phyloP scores from a whole-genome alignment of 306 rosid species.

The Purshia tridentata region DNA sequence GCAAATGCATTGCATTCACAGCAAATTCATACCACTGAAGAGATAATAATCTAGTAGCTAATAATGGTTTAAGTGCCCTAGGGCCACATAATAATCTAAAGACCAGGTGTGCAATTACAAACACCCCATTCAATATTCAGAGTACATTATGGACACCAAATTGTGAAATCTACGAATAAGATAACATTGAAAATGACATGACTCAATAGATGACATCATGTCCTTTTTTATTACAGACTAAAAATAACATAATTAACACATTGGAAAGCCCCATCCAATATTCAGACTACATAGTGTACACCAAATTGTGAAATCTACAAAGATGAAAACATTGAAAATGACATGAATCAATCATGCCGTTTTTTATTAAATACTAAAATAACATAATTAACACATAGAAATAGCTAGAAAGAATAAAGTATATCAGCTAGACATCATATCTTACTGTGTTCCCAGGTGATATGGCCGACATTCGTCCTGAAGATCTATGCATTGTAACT shows the following conservation, averaged over 20 bases:
- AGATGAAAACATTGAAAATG: not conserved
- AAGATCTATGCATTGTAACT: slow-evolving; percentile 63
- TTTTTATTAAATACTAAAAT: not conserved
- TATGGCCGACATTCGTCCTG: slow-evolving; percentile 64
- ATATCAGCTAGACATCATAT: slow-evolving; percentile 28
- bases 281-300: not conserved
- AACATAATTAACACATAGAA: slow-evolving; percentile 2
- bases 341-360: not conserved
- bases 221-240: not conserved
- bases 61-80: not conserved
- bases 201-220: not conserved
- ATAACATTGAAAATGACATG: not conserved
- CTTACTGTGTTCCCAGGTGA: slow-evolving; percentile 81
- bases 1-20: slow-evolving; percentile 4
- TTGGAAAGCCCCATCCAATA: not conserved
- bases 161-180: no score
- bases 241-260: no score
- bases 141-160: not conserved
- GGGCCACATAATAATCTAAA: not conserved
- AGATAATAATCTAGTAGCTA: not conserved
- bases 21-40: not conserved
- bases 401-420: slow-evolving; percentile 9
- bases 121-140: not conserved
- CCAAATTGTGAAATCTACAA: no score
- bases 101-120: not conserved